Percentiles rank a stretch among this genome's conserved stretches.
Evolutionary conservation across 805 yeast genomes (phyloP).

Genomic region (Saturnispora mendoncae): DNA sequence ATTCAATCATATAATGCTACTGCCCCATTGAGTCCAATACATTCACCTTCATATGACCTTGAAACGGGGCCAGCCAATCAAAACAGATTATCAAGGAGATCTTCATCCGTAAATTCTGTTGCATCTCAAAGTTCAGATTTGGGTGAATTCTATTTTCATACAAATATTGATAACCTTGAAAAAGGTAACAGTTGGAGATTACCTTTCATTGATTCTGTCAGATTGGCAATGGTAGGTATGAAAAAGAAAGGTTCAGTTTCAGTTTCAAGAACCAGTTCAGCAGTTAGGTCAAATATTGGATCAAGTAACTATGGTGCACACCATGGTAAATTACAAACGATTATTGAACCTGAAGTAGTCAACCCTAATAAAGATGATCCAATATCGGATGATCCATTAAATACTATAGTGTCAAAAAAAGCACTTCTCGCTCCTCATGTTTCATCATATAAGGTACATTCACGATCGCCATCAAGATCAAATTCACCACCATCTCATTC

Average conservation of each 20-base stretch:
- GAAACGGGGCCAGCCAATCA: background rate
- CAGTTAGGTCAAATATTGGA: background rate
- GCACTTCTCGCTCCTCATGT: background rate
- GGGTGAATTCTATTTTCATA: slow-evolving; percentile 16
- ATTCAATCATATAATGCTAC: background rate
- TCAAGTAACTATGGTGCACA: background rate
- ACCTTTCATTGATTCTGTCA: slow-evolving; percentile 27
- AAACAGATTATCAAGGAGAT: background rate
- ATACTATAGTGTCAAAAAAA: too few species aligned
- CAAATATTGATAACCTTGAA: slow-evolving; percentile 24
- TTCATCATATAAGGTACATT: slow-evolving; percentile 1
- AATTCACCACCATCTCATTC: background rate
- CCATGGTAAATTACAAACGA: background rate
- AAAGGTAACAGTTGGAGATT: slow-evolving; percentile 22
- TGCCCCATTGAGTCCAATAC: slow-evolving; percentile 3
- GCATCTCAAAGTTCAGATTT: slow-evolving; percentile 10
- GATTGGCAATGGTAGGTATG: slow-evolving; percentile 17
- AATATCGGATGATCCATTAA: too few species aligned
- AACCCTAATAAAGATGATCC: background rate
- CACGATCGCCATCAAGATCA: background rate
- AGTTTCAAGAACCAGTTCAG: slow-evolving; percentile 3
- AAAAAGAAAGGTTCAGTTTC: slow-evolving; percentile 3
- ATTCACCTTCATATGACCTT: background rate
- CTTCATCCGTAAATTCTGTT: slow-evolving; percentile 5
- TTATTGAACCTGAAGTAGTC: background rate